Base-by-base conservation (phyloP, 371 early-diverging fungal species). In the Blakeslea trispora region DNA sequence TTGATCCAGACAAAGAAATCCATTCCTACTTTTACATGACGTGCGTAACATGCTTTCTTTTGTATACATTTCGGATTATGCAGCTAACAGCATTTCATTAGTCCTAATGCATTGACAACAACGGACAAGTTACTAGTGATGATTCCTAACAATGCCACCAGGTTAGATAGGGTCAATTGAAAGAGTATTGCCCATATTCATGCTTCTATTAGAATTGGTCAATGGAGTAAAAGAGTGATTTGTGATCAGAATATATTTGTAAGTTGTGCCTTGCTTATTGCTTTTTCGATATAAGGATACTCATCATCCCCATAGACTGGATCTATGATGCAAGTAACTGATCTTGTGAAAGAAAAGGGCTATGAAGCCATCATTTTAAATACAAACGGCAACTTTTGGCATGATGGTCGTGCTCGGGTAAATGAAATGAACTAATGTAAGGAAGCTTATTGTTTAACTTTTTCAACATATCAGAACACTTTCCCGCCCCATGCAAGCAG, bases 341-440 rank as follows among this genome's bases (percentile, higher is more conserved):
- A 34, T 5, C 34, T 60, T 43, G 69, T 69, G 2, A 21, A 60
- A 32, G 63, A 69, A 34, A 56, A 64, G 24, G 79, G 76, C 1
- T 79, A 71, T 53, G 76, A 79, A 62, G 52, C 59, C 22, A 71
- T 79, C 15, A 70, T 79, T 8, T 54, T 75, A 17, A 79, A 79
- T 54, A 65, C 79, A 3, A 75, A 73, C 53, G 74, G 63, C n/a
- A 75, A 65, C 34, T 68, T 61, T 45, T 79, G 75, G 75, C 68
- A 64, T 35, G 58, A 73, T 19, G 59, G 62, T 39, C 53, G 58
- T 52, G 59, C 74, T 17, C 54, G 46, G 47, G 78, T 77, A 70
- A 59, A 28, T 28, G 7, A 28, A 28, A 28, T 28, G 7, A 28
- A 28, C 3, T 7, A 28, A 3, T 28, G 28, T 28, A 28, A 28